Evolutionary conservation across 2,329 filamentous ascomycete genomes (phyloP), one percentile per base, ranked within the genome.

Genomic region (Epichloe brachyelytri): DNA sequence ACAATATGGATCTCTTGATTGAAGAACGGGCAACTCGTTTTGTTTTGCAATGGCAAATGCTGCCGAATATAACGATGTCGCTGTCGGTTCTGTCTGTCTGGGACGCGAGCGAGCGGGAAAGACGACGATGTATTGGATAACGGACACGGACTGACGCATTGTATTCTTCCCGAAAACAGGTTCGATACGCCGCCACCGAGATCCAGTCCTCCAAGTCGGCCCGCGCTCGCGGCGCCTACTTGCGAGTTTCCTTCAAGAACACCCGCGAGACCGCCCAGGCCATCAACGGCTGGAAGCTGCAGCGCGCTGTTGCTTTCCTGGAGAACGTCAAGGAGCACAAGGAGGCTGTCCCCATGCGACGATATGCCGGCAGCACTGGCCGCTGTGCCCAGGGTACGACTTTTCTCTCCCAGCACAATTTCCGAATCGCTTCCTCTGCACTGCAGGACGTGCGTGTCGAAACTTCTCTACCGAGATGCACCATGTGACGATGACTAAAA

Each of bases 181-280:
- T 95, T 80, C 88, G 90, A 76, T 96, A 96, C 89, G 88, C 88
- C 76, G 86, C 86, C 71, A 87, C 84, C 70, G 81, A 89, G 72
- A 91, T 94, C 72, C 79, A 85, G 67, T 77, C 83, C 74, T 80
- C 84, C 65, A 96, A 95, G 83, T 95, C 88, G 78, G 93, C 93
- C 75, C 88, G 91, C 79, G 86, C 91, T 71, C 90, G 93, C 77
- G 93, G 94, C 76, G 89, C 90, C 73, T 98, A 97, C 82, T 87
- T 98, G 68, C 89, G 93, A 72, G 91, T 97, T 66, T 95, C 88
- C 66, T 98, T 96, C 88, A 98, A 98, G 86, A 98, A 98, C 85
- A 98, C 93, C 72, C 89, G 93, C 71, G 94, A 98, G 82, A 96
- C 91, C 63, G 93, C 94, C 61, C 93, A 97, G 81, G 90, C 90